Evolutionary conservation across 768 basidiomycete genomes (phyloP).

Genomic region (Tricholoma saponaceum): DNA sequence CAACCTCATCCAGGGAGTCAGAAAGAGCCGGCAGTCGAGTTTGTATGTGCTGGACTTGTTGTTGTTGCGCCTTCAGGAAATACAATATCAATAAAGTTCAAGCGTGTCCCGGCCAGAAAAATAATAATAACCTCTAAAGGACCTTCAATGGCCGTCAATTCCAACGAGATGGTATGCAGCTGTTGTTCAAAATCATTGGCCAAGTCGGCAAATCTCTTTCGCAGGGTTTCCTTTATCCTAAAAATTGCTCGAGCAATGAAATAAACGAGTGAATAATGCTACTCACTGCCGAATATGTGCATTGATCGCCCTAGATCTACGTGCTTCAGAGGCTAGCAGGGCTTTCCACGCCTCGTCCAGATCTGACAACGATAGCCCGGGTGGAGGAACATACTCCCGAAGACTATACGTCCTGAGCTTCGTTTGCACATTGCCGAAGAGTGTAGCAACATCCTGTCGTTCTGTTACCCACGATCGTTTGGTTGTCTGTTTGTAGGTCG

Average conservation of each 20-base stretch:
- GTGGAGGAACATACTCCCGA: constrained; percentile 75
- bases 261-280: neutral
- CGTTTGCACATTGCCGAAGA: constrained; percentile 92
- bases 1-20: constrained; percentile 51
- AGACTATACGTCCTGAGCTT: constrained; percentile 90
- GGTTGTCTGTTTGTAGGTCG: constrained; percentile 76
- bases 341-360: constrained; percentile 75
- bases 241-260: neutral
- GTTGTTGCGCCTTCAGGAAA: constrained; percentile 62
- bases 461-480: constrained; percentile 90
- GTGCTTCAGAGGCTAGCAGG: constrained; percentile 71
- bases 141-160: constrained; percentile 72
- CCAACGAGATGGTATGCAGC: constrained; percentile 60
- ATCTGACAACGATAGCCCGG: constrained; percentile 66
- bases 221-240: constrained; percentile 79
- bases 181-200: constrained; percentile 75
- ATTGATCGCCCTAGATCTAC: constrained; percentile 78
- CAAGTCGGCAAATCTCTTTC: constrained; percentile 72
- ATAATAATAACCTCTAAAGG: constrained; percentile 63
- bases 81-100: no score
- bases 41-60: constrained; percentile 59
- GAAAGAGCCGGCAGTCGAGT: constrained; percentile 64
- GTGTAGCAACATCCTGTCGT: constrained; percentile 79
- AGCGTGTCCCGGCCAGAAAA: constrained; percentile 3
- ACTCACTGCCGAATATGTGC: constrained; percentile 84